Percentiles rank a stretch among this genome's conserved stretches.
These are phyloP conservation scores for Erythrobasidium hasegawianum DNA, from an alignment of 1,284 basidiomycete genomes.

Conservation along the genomic window DNA sequence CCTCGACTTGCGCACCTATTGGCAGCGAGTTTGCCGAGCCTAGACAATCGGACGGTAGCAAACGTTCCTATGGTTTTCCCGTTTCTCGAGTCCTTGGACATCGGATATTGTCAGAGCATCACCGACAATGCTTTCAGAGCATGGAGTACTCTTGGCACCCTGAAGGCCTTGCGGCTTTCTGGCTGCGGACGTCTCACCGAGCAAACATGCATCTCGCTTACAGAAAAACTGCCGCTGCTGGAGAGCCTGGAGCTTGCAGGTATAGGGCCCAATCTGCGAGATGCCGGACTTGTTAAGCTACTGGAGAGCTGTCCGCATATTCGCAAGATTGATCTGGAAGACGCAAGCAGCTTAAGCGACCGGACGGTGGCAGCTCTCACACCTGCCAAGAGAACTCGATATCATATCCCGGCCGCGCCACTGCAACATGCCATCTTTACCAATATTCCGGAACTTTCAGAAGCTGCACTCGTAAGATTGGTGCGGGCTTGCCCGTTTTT, in stretches of 20 bases:
- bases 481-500: conserved; percentile 14
- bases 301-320: conserved; percentile 18
- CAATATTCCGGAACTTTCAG: conserved; percentile 29
- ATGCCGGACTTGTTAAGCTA: conserved; percentile 28
- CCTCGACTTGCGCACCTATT: conserved; percentile 6
- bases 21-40: conserved; percentile 15
- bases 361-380: conserved; percentile 11
- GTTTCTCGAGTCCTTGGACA: conserved; percentile 5
- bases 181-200: conserved; percentile 22
- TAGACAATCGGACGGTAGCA: conserved; percentile 4
- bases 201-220: conserved; percentile 10
- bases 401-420: neutral
- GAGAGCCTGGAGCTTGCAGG: conserved; percentile 22
- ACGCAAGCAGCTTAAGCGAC: conserved; percentile 18
- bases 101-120: conserved; percentile 14
- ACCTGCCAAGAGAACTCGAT: neutral
- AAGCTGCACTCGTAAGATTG: conserved; percentile 15
- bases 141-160: neutral
- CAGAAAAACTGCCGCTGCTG: conserved; percentile 3
- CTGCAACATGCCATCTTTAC: conserved; percentile 24
- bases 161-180: conserved; percentile 10
- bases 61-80: neutral
- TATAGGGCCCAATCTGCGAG: conserved; percentile 24
- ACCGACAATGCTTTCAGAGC: conserved; percentile 17
- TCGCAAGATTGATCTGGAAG: conserved; percentile 22